Conservation (phyloP, 2,329 filamentous ascomycete species). For the Alternaria sp. region DNA sequence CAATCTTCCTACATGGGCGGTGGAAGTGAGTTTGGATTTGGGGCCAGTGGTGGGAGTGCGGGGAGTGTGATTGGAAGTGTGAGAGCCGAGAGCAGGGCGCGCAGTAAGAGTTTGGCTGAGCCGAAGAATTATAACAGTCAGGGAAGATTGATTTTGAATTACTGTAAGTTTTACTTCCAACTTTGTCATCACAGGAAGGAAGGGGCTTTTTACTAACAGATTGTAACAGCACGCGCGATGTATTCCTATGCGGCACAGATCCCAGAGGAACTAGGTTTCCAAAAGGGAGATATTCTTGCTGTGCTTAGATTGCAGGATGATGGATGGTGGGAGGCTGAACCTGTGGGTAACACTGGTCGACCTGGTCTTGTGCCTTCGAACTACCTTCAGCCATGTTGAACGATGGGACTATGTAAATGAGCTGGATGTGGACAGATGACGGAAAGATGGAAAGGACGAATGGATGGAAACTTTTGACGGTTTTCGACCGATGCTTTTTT, state of each 20-base stretch:
- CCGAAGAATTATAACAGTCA: conserved; percentile 85
- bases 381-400: conserved; percentile 67
- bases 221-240: conserved; percentile 78
- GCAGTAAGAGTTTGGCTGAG: conserved; percentile 88
- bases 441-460: neutral
- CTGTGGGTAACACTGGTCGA: conserved; percentile 69
- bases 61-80: conserved; percentile 33
- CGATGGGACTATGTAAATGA: neutral
- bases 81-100: conserved; percentile 55
- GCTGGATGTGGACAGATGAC: neutral
- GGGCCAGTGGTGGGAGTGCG: conserved; percentile 18
- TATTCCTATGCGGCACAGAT: conserved; percentile 96
- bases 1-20: conserved; percentile 56
- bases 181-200: no score
- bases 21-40: conserved; percentile 17
- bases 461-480: neutral
- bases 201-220: neutral
- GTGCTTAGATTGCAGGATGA: conserved; percentile 93
- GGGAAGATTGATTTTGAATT: conserved; percentile 87
- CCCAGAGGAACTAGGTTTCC: conserved; percentile 90
- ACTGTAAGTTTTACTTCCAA: conserved; percentile 72
- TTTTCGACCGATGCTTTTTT: neutral
- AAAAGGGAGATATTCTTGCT: conserved; percentile 89
- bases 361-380: conserved; percentile 72
- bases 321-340: conserved; percentile 98